Conservation (phyloP, 371 early-diverging fungal genomes). For the Entomophthora muscae region DNA sequence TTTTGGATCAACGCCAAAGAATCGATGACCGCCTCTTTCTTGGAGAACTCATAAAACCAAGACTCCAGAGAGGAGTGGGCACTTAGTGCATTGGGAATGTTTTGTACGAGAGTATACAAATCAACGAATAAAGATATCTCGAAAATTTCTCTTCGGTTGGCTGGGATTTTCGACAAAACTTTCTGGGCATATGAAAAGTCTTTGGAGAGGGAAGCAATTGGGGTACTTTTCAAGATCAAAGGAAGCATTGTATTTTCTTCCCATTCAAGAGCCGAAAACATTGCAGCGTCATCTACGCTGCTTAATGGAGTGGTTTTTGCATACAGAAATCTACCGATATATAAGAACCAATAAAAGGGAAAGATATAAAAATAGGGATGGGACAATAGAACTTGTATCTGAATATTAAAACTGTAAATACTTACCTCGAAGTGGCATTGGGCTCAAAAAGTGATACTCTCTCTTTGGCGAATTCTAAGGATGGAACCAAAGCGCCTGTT, state of each 20-base stretch:
- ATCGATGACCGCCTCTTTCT: not conserved
- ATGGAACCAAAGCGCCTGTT: not conserved
- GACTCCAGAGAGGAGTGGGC: not conserved
- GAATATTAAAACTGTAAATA: no score
- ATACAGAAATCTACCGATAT: not conserved
- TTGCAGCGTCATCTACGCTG: not conserved
- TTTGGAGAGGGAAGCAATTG: not conserved
- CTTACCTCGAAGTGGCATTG: not conserved
- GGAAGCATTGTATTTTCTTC: not conserved
- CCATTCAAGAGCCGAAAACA: not conserved
- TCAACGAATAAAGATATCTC: not conserved
- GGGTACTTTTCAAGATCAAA: not conserved
- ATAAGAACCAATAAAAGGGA: no score
- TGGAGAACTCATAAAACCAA: not conserved
- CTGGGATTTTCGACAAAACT: not conserved
- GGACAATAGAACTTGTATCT: no score
- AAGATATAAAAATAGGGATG: no score
- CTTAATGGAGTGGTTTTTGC: not conserved
- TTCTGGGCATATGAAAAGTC: not conserved
- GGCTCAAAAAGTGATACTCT: slow-evolving; percentile 3
- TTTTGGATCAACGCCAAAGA: not conserved
- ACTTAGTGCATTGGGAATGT: not conserved
- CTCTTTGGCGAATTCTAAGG: slow-evolving; percentile 2
- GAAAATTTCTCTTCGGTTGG: not conserved
- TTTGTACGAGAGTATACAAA: not conserved